Evolutionary conservation across 805 yeast species (phyloP).

Genomic region (Pichia kluyveri): DNA sequence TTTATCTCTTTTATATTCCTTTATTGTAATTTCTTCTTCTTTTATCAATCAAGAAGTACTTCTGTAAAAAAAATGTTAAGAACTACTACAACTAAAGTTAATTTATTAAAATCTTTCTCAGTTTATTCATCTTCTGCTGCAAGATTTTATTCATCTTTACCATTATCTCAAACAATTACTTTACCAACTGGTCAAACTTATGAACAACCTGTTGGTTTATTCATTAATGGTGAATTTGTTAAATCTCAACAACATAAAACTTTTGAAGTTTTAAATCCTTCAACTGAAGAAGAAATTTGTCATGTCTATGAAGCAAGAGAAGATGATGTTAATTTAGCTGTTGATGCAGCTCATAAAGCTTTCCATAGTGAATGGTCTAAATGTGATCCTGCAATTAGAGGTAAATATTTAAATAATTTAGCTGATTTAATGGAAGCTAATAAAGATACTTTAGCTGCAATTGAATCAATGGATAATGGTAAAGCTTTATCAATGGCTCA

Average conservation of each 20-base stretch:
- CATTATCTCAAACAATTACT: constrained; percentile 22
- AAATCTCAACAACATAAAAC: constrained; percentile 47
- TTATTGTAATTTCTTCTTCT: background rate
- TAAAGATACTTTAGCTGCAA: constrained; percentile 61
- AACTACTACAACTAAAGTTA: constrained; percentile 1
- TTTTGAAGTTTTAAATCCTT: constrained; percentile 55
- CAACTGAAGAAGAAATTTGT: constrained; percentile 62
- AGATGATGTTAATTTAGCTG: constrained; percentile 79
- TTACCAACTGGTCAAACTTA: constrained; percentile 28
- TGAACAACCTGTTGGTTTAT: constrained; percentile 44
- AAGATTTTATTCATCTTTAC: constrained; percentile 14
- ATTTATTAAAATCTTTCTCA: background rate
- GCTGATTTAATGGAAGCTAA: constrained; percentile 73
- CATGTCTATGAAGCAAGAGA: constrained; percentile 66
- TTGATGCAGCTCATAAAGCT: constrained; percentile 74
- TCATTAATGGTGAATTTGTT: constrained; percentile 58
- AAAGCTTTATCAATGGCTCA: constrained; percentile 63
- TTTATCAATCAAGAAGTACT: background rate
- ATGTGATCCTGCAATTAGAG: constrained; percentile 61
- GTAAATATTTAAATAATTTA: constrained; percentile 52
- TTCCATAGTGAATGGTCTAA: constrained; percentile 61
- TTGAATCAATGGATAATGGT: constrained; percentile 87
- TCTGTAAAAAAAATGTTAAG: constrained; percentile 3
- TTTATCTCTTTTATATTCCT: background rate
- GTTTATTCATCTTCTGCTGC: background rate